phyloP scores from a whole-genome alignment of 83 land plant genomes.

The Picea abies region DNA sequence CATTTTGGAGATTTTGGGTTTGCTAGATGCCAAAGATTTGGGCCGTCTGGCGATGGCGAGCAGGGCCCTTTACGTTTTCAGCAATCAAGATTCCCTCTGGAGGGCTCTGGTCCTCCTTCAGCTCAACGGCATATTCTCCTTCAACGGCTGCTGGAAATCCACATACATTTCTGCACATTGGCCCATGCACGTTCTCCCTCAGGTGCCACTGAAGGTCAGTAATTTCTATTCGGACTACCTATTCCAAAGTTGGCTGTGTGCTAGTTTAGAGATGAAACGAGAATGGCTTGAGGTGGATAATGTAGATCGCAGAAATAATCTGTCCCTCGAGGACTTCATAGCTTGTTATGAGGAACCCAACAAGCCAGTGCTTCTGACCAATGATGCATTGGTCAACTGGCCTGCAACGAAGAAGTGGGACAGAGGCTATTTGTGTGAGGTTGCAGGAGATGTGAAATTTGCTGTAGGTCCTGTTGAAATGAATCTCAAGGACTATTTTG shows the following conservation, averaged over 20 bases:
- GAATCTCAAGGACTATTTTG: conserved; percentile 71
- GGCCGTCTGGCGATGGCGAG: conserved; percentile 66
- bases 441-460: conserved; percentile 61
- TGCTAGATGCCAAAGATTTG: conserved; percentile 58
- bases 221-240: conserved; percentile 93
- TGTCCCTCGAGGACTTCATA: conserved; percentile 84
- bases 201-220: conserved; percentile 39
- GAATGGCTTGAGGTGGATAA: conserved; percentile 89
- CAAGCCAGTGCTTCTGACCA: conserved; percentile 76
- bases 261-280: conserved; percentile 81
- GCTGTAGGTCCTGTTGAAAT: conserved; percentile 91
- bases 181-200: conserved; percentile 16
- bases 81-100: conserved; percentile 88
- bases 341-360: conserved; percentile 79
- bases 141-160: conserved; percentile 69
- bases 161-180: conserved; percentile 51
- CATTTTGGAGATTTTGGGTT: conserved; percentile 63
- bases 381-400: conserved; percentile 75
- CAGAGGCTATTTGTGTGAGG: conserved; percentile 47
- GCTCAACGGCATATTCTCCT: conserved; percentile 50
- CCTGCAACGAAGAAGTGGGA: conserved; percentile 73
- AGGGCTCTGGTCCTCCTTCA: conserved; percentile 64
- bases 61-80: conserved; percentile 82
- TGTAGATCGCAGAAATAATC: conserved; percentile 53
- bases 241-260: conserved; percentile 99